Percentiles rank a stretch among this genome's conserved stretches.
Evolutionary conservation across 2,329 filamentous ascomycete species (phyloP).

Genomic region (Cladophialophora exuberans): DNA sequence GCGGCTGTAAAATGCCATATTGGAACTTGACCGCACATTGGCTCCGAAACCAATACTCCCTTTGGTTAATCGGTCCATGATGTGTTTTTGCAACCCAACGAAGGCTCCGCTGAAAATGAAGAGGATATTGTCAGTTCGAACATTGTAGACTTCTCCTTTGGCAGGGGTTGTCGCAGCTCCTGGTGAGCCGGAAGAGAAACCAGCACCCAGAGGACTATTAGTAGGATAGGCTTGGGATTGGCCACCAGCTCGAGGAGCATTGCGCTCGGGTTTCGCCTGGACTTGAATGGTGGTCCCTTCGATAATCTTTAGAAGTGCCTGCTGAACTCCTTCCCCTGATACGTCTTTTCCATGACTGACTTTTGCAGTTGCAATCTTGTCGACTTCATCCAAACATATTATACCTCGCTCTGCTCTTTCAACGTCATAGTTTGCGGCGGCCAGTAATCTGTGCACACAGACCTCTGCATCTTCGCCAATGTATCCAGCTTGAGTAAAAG

Average conservation of each 20-base stretch:
- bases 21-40: slow-evolving; percentile 64
- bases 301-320: slow-evolving; percentile 91
- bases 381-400: slow-evolving; percentile 93
- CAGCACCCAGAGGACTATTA: slow-evolving; percentile 41
- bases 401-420: slow-evolving; percentile 86
- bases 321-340: slow-evolving; percentile 93
- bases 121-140: slow-evolving; percentile 93
- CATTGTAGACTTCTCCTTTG: slow-evolving; percentile 67
- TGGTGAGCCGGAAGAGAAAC: slow-evolving; percentile 36
- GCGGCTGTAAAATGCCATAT: slow-evolving; percentile 28
- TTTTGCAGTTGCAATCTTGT: slow-evolving; percentile 91
- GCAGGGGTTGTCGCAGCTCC: slow-evolving; percentile 38
- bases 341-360: slow-evolving; percentile 90
- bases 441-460: slow-evolving; percentile 86
- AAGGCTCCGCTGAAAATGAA: slow-evolving; percentile 98
- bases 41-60: slow-evolving; percentile 91
- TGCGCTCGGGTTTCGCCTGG: slow-evolving; percentile 70
- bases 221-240: slow-evolving; percentile 45
- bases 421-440: slow-evolving; percentile 87
- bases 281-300: slow-evolving; percentile 94
- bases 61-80: slow-evolving; percentile 84
- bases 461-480: slow-evolving; percentile 98
- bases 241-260: slow-evolving; percentile 42
- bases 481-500: slow-evolving; percentile 94
- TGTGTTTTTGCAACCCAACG: slow-evolving; percentile 83